Evolutionary conservation across 1,284 basidiomycete genomes (phyloP).

Genomic region (Apiotrichum gracile): DNA sequence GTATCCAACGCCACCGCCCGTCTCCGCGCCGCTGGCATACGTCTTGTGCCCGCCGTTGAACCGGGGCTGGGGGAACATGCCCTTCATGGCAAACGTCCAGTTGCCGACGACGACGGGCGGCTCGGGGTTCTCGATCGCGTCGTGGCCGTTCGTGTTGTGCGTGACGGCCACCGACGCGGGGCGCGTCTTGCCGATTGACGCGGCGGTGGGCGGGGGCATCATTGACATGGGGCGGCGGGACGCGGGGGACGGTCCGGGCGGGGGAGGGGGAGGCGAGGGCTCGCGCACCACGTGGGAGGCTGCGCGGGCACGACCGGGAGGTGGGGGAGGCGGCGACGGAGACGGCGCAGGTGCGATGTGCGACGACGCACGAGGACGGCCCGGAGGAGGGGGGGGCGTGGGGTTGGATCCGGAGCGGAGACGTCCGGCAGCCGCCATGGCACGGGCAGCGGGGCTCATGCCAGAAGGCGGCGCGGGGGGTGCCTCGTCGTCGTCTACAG

Average conservation of each 20-base stretch:
- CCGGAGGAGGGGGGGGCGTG: slow-evolving; percentile 5
- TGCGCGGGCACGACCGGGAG: slow-evolving; percentile 4
- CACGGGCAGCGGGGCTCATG: slow-evolving; percentile 32
- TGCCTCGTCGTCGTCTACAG: slow-evolving; percentile 20
- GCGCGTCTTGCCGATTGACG: slow-evolving; percentile 15
- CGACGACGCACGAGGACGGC: background rate
- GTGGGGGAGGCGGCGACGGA: slow-evolving; percentile 27
- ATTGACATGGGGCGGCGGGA: slow-evolving; percentile 12
- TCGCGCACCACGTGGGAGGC: background rate
- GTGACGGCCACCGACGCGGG: slow-evolving; percentile 27
- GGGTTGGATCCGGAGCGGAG: slow-evolving; percentile 9
- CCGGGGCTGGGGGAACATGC: slow-evolving; percentile 46
- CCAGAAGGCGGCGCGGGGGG: slow-evolving; percentile 32
- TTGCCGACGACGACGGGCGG: slow-evolving; percentile 42
- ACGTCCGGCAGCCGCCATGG: slow-evolving; percentile 13
- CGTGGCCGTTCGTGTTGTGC: slow-evolving; percentile 7
- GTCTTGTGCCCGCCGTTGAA: slow-evolving; percentile 38
- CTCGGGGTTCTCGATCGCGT: slow-evolving; percentile 23
- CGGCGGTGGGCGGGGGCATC: slow-evolving; percentile 21
- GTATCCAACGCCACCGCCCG: slow-evolving; percentile 39
- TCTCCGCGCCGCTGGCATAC: slow-evolving; percentile 38
- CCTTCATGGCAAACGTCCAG: slow-evolving; percentile 47
- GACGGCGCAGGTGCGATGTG: background rate
- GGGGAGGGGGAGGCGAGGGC: slow-evolving; percentile 16
- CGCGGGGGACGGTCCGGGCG: slow-evolving; percentile 27